Conservation (phyloP, 441 rosid species). For the Brassica hybrid region DNA sequence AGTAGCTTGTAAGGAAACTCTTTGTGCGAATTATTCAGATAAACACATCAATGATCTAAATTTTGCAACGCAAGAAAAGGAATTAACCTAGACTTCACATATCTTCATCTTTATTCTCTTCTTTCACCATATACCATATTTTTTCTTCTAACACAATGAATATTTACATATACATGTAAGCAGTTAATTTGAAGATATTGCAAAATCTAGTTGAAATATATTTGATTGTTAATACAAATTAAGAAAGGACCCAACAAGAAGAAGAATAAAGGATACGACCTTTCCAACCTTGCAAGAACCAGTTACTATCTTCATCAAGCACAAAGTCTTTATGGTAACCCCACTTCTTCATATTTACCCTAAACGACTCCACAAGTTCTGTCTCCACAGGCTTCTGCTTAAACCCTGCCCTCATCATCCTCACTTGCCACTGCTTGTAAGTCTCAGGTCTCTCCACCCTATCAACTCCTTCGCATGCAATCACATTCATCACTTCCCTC, state of each 20-base stretch:
- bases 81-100: conserved; percentile 12
- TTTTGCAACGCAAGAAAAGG: not conserved
- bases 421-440: conserved; percentile 31
- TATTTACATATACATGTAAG: conserved; percentile 9
- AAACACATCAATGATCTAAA: conserved; percentile 1
- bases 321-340: conserved; percentile 53
- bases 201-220: not conserved
- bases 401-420: not conserved
- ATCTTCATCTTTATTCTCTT: not conserved
- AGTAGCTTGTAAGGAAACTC: conserved; percentile 11
- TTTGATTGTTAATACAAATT: not conserved
- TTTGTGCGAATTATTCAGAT: not conserved
- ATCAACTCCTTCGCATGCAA: conserved; percentile 57
- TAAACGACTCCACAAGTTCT: conserved; percentile 23
- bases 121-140: conserved; percentile 22
- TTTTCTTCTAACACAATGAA: conserved; percentile 21
- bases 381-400: not conserved
- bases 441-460: no score
- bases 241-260: conserved; percentile 49
- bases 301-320: no score
- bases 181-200: not conserved
- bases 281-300: conserved; percentile 62
- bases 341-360: conserved; percentile 31
- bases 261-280: conserved; percentile 48
- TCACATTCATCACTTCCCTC: conserved; percentile 50